Evolutionary conservation across 352 stramenopile genomes (phyloP), one percentile per base, ranked within the genome.

Genomic region (Phytophthora foliorum): DNA sequence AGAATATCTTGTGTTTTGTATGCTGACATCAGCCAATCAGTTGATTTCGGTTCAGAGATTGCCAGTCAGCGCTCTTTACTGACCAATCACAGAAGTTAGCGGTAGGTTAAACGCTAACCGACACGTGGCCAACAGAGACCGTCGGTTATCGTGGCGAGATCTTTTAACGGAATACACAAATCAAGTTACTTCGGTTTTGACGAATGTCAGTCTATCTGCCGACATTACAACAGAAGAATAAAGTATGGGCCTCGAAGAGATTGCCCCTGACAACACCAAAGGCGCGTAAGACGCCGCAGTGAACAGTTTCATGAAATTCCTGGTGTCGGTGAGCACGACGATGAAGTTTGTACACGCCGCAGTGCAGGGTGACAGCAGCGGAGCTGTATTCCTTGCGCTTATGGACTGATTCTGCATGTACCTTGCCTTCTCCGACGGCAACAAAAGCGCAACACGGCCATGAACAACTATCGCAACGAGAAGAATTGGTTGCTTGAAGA

Each of bases 401-500:
- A 44, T 56, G 46, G 38, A 56, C 19, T 22, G 48, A 7, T 68
- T 38, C 29, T 42, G 36, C 5, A 25, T 62, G 29, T 34, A 62
- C 41, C 34, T 68, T 24, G 60, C 60, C 0, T 68, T 61, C 49
- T 48, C 50, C 6, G 32, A 50, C 6, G 42, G 60, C 16, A 19
- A 16, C 53, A 14, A 4, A 52, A 36, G 10, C 21, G 25, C 0
- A 63, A 63, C 24, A 45, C 55, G 6, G 41, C 45, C 2, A 63
- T 63, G 56, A 56, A 31, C n/a, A 56, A 63, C 19, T 54, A 49
- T 25, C 56, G 44, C 42, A 36, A 48, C 13, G 56, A 56, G 2
- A 63, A 56, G 29, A 63, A 63, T 29, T 63, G 56, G 56, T 27
- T 63, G 21, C 31, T 63, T 7, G 44, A 63, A 8, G 29, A 46